phyloP scores from a whole-genome alignment of 495 filamentous ascomycete species.

The Trichoderma erinaceum region DNA sequence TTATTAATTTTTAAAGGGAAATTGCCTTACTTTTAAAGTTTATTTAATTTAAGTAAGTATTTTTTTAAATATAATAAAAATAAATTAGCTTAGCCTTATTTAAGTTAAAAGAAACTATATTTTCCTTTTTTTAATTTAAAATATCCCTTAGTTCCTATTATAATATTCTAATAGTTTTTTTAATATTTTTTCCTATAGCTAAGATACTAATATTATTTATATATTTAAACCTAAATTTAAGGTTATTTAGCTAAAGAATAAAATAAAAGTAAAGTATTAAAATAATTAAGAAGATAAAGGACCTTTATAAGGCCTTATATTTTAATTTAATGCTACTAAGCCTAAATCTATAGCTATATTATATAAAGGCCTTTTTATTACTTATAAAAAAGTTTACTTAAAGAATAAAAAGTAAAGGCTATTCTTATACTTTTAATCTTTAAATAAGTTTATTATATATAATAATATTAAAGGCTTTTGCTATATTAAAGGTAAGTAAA shows the following conservation, averaged over 20 bases:
- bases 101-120: neutral
- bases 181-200: neutral
- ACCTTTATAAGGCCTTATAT: neutral
- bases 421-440: neutral
- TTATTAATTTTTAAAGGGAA: conserved; percentile 18
- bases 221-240: neutral
- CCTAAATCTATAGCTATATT: neutral
- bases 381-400: neutral
- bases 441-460: neutral
- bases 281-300: neutral
- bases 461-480: neutral
- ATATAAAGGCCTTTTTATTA: neutral
- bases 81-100: neutral
- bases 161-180: neutral
- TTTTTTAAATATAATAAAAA: neutral
- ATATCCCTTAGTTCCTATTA: neutral
- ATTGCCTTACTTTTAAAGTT: neutral
- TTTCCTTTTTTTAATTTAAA: neutral
- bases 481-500: neutral
- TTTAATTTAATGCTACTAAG: neutral
- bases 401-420: neutral
- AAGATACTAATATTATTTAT: neutral
- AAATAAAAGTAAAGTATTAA: neutral
- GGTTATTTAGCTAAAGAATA: neutral
- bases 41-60: neutral